Evolutionary conservation across 1,284 basidiomycete species (phyloP).

Genomic region (Rhodotorula sp.): DNA sequence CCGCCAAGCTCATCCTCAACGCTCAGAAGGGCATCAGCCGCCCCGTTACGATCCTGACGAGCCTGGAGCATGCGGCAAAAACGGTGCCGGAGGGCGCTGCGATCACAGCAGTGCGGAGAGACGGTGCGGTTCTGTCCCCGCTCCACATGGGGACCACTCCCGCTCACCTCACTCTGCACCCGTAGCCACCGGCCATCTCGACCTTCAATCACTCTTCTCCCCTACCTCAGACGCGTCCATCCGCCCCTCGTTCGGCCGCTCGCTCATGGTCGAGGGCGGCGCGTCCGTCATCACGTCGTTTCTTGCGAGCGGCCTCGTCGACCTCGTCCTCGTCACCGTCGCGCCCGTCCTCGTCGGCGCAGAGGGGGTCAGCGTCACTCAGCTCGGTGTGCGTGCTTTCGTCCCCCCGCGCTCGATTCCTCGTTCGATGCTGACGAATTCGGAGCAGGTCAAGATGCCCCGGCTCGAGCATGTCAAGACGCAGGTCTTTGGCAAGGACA

Average conservation of each 20-base stretch:
- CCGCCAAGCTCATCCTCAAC: slow-evolving; percentile 74
- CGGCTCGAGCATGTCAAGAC: slow-evolving; percentile 44
- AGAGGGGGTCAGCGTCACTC: slow-evolving; percentile 62
- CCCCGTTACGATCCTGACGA: slow-evolving; percentile 60
- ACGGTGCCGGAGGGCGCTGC: slow-evolving; percentile 39
- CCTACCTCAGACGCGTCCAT: background rate
- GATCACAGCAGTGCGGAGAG: no score
- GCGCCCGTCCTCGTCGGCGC: slow-evolving; percentile 75
- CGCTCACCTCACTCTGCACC: background rate
- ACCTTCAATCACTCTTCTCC: background rate
- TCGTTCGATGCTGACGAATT: background rate
- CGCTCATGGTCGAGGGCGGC: slow-evolving; percentile 95
- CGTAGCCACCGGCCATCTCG: background rate
- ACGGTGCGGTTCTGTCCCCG: background rate
- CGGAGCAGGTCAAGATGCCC: slow-evolving; percentile 16
- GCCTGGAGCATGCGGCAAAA: no score
- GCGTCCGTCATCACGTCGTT: slow-evolving; percentile 78
- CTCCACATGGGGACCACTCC: background rate
- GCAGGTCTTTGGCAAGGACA: slow-evolving; percentile 46
- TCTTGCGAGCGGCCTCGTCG: slow-evolving; percentile 60
- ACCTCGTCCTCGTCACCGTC: slow-evolving; percentile 76
- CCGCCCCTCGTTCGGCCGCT: slow-evolving; percentile 43
- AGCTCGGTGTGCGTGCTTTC: slow-evolving; percentile 38
- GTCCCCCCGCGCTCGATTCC: background rate
- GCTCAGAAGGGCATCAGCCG: slow-evolving; percentile 62